Conservation (phyloP, 129 eudicot genomes). For the Smallanthus sonchifolius region DNA sequence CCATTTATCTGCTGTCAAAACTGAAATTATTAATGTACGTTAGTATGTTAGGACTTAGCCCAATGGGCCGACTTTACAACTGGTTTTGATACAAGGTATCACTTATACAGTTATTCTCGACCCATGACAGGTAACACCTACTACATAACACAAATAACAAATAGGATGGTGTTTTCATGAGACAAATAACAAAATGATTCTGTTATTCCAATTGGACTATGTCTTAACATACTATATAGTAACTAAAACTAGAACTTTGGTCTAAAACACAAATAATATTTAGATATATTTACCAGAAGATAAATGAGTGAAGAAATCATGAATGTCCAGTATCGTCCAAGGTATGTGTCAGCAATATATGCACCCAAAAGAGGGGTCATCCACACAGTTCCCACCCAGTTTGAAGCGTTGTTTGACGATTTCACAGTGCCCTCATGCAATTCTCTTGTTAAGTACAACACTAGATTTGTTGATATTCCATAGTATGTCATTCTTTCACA, state of each 20-base stretch:
- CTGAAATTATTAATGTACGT: no score
- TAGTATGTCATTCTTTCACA: slow-evolving; percentile 68
- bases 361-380: slow-evolving; percentile 68
- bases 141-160: no score
- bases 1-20: no score
- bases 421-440: slow-evolving; percentile 69
- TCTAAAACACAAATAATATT: neutral
- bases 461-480: slow-evolving; percentile 65
- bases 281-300: slow-evolving; percentile 27
- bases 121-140: no score
- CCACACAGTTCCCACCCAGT: slow-evolving; percentile 70
- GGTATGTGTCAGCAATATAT: slow-evolving; percentile 55
- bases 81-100: no score
- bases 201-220: neutral
- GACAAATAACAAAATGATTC: neutral
- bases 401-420: slow-evolving; percentile 67
- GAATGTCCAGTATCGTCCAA: slow-evolving; percentile 78
- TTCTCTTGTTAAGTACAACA: slow-evolving; percentile 44
- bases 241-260: neutral
- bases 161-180: neutral
- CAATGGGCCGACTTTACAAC: no score
- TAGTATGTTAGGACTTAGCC: no score
- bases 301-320: slow-evolving; percentile 45
- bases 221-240: neutral
- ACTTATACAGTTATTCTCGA: no score